Percentiles rank a stretch among this genome's conserved stretches.
phyloP scores from a whole-genome alignment of 2,329 filamentous ascomycete species.

The Colletotrichum eleusines region DNA sequence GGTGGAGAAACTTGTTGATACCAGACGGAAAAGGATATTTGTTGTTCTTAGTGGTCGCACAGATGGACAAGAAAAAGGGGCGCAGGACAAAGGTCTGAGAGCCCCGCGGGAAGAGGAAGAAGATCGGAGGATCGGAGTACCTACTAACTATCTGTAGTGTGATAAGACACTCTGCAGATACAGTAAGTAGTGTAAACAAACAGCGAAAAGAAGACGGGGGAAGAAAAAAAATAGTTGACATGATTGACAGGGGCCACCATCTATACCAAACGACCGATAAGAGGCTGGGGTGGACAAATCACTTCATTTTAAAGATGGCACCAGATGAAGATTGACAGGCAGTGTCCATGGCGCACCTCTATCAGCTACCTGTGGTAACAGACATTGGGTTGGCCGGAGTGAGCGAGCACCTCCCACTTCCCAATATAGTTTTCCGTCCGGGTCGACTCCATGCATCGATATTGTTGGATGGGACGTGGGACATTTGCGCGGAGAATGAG shows the following conservation, averaged over 20 bases:
- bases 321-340: slow-evolving; percentile 36
- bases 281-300: slow-evolving; percentile 36
- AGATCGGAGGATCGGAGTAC: not conserved
- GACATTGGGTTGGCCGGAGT: not conserved
- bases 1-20: not conserved
- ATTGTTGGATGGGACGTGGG: not conserved
- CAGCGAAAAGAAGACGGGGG: not conserved
- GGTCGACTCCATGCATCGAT: slow-evolving; percentile 22
- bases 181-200: slow-evolving; percentile 1
- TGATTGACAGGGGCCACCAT: slow-evolving; percentile 24
- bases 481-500: not conserved
- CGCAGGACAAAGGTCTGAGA: not conserved
- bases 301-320: slow-evolving; percentile 30
- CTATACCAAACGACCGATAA: slow-evolving; percentile 30
- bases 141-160: too few species aligned
- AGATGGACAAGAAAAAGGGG: slow-evolving; percentile 11
- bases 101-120: not conserved
- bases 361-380: too few species aligned
- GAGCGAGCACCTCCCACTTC: slow-evolving; percentile 10
- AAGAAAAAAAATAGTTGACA: not conserved
- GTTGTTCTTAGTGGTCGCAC: not conserved
- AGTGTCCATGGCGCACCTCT: too few species aligned
- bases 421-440: slow-evolving; percentile 13
- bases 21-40: not conserved
- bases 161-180: not conserved